These are phyloP conservation scores for Dendrobium chrysotoxum DNA, from an alignment of 106 monocot species.

Conservation along the genomic window DNA sequence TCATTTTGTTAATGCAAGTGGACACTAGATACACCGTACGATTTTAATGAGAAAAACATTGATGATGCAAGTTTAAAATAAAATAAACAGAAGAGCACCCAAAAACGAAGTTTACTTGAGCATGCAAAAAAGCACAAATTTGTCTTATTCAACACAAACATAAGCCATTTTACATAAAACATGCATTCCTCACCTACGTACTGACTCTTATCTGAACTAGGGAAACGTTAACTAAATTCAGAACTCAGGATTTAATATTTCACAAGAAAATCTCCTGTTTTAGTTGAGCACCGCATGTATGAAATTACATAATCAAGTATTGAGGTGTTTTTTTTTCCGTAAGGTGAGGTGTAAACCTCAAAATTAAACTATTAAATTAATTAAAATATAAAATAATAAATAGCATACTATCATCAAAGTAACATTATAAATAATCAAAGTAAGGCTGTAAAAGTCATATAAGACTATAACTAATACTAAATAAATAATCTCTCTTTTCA, in stretches of 20 bases:
- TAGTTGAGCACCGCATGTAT: not conserved
- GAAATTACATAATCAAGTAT: too few relatives aligned
- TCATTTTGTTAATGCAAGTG: not conserved
- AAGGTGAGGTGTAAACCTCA: too few relatives aligned
- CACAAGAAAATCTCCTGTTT: not conserved
- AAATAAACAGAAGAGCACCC: not conserved
- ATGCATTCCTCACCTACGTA: not conserved
- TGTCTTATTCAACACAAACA: not conserved
- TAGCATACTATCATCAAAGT: too few relatives aligned
- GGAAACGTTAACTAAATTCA: not conserved
- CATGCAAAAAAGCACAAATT: not conserved
- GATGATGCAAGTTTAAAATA: not conserved
- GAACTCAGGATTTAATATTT: not conserved
- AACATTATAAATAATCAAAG: too few relatives aligned
- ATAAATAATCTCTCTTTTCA: too few relatives aligned
- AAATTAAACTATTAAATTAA: too few relatives aligned
- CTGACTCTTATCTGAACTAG: not conserved
- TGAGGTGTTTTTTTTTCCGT: too few relatives aligned
- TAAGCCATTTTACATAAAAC: not conserved
- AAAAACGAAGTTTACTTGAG: not conserved
- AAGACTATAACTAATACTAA: too few relatives aligned
- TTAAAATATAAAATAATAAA: too few relatives aligned
- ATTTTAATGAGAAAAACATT: not conserved
- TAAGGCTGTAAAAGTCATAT: too few relatives aligned
- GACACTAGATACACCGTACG: not conserved